phyloP scores from a whole-genome alignment of 129 eudicot species.

The Saussurea involucrata region DNA sequence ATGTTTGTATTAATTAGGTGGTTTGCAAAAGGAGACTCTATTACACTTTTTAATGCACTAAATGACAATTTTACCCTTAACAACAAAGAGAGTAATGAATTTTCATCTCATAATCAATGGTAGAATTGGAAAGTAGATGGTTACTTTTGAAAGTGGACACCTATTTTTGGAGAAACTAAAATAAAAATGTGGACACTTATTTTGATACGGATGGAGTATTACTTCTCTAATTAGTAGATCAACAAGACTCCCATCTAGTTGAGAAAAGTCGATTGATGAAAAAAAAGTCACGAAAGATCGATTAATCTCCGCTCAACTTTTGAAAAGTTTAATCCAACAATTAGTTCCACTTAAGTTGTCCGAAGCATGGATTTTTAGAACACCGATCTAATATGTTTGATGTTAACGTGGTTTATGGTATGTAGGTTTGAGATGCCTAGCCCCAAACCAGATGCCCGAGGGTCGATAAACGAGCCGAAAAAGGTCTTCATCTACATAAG shows the following conservation, averaged over 20 bases:
- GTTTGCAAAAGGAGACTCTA: no score
- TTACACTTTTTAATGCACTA: not conserved
- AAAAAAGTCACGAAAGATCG: not conserved
- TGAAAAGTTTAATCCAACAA: not conserved
- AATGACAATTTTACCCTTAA: not conserved
- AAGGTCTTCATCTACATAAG: conserved; percentile 8
- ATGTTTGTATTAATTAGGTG: no score
- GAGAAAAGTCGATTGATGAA: not conserved
- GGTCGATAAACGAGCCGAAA: not conserved
- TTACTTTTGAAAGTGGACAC: not conserved
- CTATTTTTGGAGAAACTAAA: not conserved
- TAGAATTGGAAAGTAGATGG: not conserved
- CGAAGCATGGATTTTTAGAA: not conserved
- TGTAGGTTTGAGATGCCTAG: conserved; percentile 12
- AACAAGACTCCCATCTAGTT: not conserved
- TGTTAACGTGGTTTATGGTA: not conserved
- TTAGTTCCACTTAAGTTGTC: not conserved
- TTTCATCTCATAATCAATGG: not conserved
- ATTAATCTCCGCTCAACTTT: not conserved
- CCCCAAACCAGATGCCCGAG: not conserved
- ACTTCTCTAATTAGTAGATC: not conserved
- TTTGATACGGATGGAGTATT: not conserved
- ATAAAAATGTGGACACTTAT: not conserved
- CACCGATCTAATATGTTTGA: not conserved
- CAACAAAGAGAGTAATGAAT: not conserved